Base-by-base conservation (phyloP, 2,329 filamentous ascomycete genomes). In the Talaromyces rugulosus region DNA sequence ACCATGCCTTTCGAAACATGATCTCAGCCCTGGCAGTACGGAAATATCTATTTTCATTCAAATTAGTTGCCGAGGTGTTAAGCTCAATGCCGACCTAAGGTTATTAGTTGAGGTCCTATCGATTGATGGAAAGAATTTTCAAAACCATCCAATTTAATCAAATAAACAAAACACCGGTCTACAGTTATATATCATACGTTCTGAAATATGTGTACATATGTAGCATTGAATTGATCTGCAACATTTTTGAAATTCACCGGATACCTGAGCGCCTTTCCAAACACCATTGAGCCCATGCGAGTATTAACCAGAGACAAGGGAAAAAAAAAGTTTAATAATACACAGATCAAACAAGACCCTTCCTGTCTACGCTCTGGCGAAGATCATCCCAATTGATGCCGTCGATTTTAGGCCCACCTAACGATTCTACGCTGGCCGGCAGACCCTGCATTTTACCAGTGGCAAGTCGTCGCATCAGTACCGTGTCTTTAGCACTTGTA, bases 381-480 rank as follows among this genome's bases (percentile, higher is more conserved):
- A 81, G 69, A 64, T 74, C 72, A 65, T 84, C 81, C 83, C 83
- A 85, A 61, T 79, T 82, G 47, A 85, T 68, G 8, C 81, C 81
- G 58, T 81, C 80, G 42, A 79, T 73, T 66, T 77, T 80, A 63
- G 76, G 76, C 7, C 81, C 81, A 16, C 74, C 72, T 34, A 80
- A 65, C 3, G 73, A 72, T 63, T 75, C 73, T 14, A 78, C 65
- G 23, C 72, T 72, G 1, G 69, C 63, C 1, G 70, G 70, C 16
- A 75, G 66, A 30, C 71, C 71, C 12, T 71, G 66, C 51, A 75
- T 58, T 40, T 81, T 85, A 12, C 90, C 89, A 11, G 83, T 87
- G 1, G 88, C 87, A 64, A 95, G 86, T 64, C 83, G 85, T 67
- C 90, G 85, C 82, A 92, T 89, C 67, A 92, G 81, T 1, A 92